Percentiles rank a stretch among this genome's conserved stretches.
Evolutionary conservation across 1,284 basidiomycete genomes (phyloP).

Genomic region (Xanthoconium separans): DNA sequence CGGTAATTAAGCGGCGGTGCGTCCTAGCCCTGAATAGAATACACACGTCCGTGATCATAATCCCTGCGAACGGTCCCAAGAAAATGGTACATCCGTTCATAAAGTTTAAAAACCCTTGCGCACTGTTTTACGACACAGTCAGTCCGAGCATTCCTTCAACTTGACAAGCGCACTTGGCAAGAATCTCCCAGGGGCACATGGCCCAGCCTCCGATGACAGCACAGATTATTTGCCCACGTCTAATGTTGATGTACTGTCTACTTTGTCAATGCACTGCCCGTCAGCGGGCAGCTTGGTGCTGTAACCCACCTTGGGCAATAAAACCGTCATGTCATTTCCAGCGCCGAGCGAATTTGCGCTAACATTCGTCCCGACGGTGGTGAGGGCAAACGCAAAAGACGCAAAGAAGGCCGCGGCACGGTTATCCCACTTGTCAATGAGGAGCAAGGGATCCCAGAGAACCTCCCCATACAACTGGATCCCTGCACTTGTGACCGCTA

Average conservation of each 20-base stretch:
- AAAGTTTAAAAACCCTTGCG: constrained; percentile 50
- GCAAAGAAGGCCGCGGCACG: constrained; percentile 70
- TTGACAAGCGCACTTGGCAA: constrained; percentile 39
- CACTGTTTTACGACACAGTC: constrained; percentile 27
- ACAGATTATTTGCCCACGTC: constrained; percentile 63
- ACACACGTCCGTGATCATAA: constrained; percentile 72
- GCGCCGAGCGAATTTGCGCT: constrained; percentile 64
- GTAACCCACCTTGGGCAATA: constrained; percentile 39
- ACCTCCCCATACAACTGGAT: constrained; percentile 41
- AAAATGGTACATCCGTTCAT: constrained; percentile 76
- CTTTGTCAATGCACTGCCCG: background rate
- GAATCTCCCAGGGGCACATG: constrained; percentile 54
- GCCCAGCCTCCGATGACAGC: constrained; percentile 60
- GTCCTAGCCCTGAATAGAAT: background rate
- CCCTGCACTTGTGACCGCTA: constrained; percentile 54
- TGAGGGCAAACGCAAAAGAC: constrained; percentile 56
- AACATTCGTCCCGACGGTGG: constrained; percentile 66
- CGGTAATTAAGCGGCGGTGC: background rate
- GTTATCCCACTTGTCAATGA: constrained; percentile 60
- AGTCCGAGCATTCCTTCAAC: background rate
- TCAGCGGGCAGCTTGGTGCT: background rate
- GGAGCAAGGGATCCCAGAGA: constrained; percentile 42
- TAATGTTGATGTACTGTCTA: constrained; percentile 46
- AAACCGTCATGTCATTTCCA: constrained; percentile 64
- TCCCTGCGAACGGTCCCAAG: constrained; percentile 70